Base-by-base conservation (phyloP, 2,329 filamentous ascomycete species). In the Fusarium equiseti region DNA sequence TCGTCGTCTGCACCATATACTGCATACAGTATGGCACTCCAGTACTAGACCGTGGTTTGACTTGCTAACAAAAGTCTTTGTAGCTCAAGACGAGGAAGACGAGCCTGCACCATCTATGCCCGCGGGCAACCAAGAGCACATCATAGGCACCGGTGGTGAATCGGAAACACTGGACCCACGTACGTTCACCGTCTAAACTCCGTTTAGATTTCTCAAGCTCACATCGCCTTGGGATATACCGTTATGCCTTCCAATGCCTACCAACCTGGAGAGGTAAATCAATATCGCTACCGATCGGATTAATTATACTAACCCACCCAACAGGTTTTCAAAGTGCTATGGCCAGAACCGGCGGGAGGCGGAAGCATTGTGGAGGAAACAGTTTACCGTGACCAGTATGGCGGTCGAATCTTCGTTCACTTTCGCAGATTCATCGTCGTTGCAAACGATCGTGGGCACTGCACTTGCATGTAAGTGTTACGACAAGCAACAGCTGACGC, bases 401-500 rank as follows among this genome's bases (percentile, higher is more conserved):
- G 78, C 16, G 79, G 79, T 11, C 78, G 76, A 16, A 84, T 87
- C 44, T 85, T 85, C 62, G 78, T 84, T 20, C 84, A 85, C 2
- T 83, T 86, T 57, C 83, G 87, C 7, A 84, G 87, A 6, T 89
- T 89, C 59, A 84, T 89, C 43, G 83, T 89, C 6, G 80, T 88
- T 18, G 82, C 79, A 2, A 86, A 83, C 51, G 83, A 86, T 27
- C 79, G 82, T 20, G 87, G 87, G 4, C 85, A 88, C 66, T 86
- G 84, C 66, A 84, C 82, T 26, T 88, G 87, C 80, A 84, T 89
- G 86, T 89, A 82, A 81, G 85, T 76, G 18, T 20, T 9, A 12
- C 22, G 11, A 6, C 26, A 18, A 12, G 4, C 18, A 45, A 59
- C 18, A 24, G 18, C n/a, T 8, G 38, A 38, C 15, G 18, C 29